Percentiles rank a stretch among this genome's conserved stretches.
These are phyloP conservation scores for Penicillium brevicompactum DNA, from an alignment of 2,329 filamentous ascomycete genomes.

Conservation along the genomic window DNA sequence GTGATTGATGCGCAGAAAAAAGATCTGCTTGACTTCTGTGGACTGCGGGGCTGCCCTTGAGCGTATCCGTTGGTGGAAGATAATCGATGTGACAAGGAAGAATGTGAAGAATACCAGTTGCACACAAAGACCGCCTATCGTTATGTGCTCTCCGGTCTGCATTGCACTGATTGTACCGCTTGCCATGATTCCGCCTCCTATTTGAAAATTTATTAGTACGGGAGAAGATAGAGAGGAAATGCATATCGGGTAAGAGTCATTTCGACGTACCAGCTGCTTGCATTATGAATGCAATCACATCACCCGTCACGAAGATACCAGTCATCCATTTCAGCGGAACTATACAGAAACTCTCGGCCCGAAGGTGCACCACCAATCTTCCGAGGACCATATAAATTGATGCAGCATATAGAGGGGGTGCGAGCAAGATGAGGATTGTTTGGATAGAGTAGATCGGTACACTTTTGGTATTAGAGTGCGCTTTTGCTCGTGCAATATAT, in stretches of 20 bases:
- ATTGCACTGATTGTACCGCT: conserved; percentile 1
- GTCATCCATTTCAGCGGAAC: conserved; percentile 49
- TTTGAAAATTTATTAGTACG: background rate
- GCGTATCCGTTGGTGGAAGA: conserved; percentile 20
- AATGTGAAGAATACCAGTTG: conserved; percentile 23
- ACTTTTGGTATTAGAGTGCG: conserved; percentile 15
- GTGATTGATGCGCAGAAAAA: background rate
- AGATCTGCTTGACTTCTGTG: conserved; percentile 3
- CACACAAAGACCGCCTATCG: conserved; percentile 18
- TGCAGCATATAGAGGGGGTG: conserved; percentile 52
- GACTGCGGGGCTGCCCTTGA: background rate
- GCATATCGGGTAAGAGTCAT: background rate
- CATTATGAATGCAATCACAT: conserved; percentile 51
- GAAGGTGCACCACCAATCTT: conserved; percentile 44
- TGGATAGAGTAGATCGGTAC: conserved; percentile 42
- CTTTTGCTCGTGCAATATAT: conserved; percentile 15
- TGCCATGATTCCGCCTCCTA: conserved; percentile 11
- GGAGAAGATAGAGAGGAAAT: background rate
- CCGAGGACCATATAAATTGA: conserved; percentile 54
- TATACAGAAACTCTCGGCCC: conserved; percentile 45
- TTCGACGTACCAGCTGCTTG: conserved; percentile 33
- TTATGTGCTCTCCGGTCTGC: conserved; percentile 15
- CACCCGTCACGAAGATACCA: conserved; percentile 50
- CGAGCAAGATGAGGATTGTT: conserved; percentile 49
- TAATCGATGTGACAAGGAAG: conserved; percentile 15